Evolutionary conservation across 2,329 filamentous ascomycete genomes (phyloP), one percentile per base, ranked within the genome.

Genomic region (Neocatenulostroma microsporum): DNA sequence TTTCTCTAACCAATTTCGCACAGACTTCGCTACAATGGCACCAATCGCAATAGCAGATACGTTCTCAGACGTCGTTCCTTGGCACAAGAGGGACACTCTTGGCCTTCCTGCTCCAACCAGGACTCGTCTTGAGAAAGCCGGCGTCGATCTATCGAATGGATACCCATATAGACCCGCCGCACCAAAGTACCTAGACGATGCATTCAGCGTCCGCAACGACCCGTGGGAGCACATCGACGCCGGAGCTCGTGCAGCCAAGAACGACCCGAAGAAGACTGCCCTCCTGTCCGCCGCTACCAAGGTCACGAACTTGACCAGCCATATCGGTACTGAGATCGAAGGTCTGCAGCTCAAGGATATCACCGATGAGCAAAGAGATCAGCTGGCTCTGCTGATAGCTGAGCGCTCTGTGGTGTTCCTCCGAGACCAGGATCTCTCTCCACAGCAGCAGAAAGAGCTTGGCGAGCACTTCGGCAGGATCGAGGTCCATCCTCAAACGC

Each of bases 401-500:
- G 76, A 81, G 57, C 61, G 77, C 20, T 76, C 73, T 28, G 76
- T 81, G 2, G 77, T 81, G n/a, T 80, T 80, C 54, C 74, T 82
- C 56, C 63, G 78, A n/a, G 63, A 79, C 43, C 77, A 81, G 50
- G 63, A 68, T 36, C 54, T 82, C 10, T 68, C 67, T 6, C 78
- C 78, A 0, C 76, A 81, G 49, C 62, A 81, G 48, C 77, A 82
- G 48, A 72, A 72, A 36, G 67, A 67, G n/a, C 60, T 82, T 1
- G 79, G 79, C 1, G 71, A 79, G 44, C 69, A 73, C 55, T 82
- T 67, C 42, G 78, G 78, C 3, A 73, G 82, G 46, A 62, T 83
- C 19, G 80, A 84, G 48, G 61, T 84, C 10, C 81, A 84, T 51
- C 80, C 81, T 0, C 80, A 84, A 73, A 77, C 75, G 0, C 73